Evolutionary conservation across 257 asterid genomes (phyloP).

Genomic region (Salvia hispanica): DNA sequence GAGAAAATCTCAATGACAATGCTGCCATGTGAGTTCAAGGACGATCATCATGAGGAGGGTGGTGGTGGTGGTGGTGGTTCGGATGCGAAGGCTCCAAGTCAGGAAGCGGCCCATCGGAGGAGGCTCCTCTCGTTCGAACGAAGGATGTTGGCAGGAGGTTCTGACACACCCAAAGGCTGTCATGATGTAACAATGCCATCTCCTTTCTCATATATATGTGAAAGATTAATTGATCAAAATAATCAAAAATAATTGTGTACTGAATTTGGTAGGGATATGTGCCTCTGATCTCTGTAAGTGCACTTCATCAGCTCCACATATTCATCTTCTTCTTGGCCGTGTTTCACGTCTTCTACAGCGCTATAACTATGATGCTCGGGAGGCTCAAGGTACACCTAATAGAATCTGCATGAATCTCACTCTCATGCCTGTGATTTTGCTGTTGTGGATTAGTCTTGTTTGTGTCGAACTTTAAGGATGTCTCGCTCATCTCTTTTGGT

Average conservation of each 20-base stretch:
- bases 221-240: background rate
- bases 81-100: background rate
- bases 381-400: slow-evolving; percentile 51
- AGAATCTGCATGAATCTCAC: background rate
- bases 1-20: slow-evolving; percentile 53
- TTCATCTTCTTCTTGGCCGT: slow-evolving; percentile 71
- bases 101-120: slow-evolving; percentile 32
- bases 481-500: background rate
- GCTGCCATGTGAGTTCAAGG: slow-evolving; percentile 62
- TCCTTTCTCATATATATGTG: background rate
- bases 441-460: background rate
- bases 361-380: slow-evolving; percentile 63
- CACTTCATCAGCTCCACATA: slow-evolving; percentile 69
- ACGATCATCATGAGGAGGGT: background rate
- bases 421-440: no score
- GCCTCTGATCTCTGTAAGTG: slow-evolving; percentile 56
- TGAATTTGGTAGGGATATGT: slow-evolving; percentile 45
- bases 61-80: no score
- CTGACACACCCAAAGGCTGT: slow-evolving; percentile 32
- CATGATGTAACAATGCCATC: slow-evolving; percentile 22
- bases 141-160: slow-evolving; percentile 37
- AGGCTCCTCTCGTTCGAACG: slow-evolving; percentile 46
- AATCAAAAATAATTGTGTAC: background rate
- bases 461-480: background rate
- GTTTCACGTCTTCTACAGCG: slow-evolving; percentile 64